phyloP scores from a whole-genome alignment of 371 early-diverging fungal genomes.

The Gilbertella persicaria region DNA sequence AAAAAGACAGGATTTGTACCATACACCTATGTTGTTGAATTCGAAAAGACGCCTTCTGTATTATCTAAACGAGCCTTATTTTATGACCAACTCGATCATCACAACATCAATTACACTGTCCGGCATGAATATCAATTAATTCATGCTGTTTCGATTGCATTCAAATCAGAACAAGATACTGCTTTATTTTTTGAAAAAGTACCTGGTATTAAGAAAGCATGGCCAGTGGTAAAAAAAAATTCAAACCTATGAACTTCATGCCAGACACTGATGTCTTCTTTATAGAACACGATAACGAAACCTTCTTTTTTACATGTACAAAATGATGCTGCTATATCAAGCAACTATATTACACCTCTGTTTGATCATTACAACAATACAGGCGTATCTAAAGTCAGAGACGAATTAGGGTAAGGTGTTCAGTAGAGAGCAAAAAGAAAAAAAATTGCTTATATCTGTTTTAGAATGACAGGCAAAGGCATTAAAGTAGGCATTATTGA shows the following conservation, averaged over 20 bases:
- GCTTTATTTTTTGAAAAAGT: constrained; percentile 29
- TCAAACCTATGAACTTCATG: background rate
- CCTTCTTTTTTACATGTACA: constrained; percentile 13
- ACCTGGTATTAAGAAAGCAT: constrained; percentile 31
- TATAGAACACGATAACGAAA: constrained; percentile 18
- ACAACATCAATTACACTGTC: constrained; percentile 32
- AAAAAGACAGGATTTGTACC: constrained; percentile 8
- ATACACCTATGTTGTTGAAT: constrained; percentile 39
- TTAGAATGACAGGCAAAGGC: constrained; percentile 24
- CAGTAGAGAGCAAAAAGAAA: background rate
- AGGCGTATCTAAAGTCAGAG: constrained; percentile 29
- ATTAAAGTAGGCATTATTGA: constrained; percentile 40
- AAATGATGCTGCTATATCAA: background rate
- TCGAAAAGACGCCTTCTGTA: constrained; percentile 20
- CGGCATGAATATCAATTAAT: constrained; percentile 42
- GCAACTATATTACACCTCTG: constrained; percentile 2
- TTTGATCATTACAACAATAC: constrained; percentile 38
- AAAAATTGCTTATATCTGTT: background rate
- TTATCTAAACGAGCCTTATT: constrained; percentile 14
- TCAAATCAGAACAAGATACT: constrained; percentile 28
- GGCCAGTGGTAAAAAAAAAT: constrained; percentile 42
- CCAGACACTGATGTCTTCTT: background rate
- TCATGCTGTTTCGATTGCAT: constrained; percentile 41
- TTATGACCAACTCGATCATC: constrained; percentile 24
- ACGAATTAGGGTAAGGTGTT: constrained; percentile 36